Evolutionary conservation across 441 rosid species (phyloP), one percentile per base, ranked within the genome.

Genomic region (Flueggea neowawraea): DNA sequence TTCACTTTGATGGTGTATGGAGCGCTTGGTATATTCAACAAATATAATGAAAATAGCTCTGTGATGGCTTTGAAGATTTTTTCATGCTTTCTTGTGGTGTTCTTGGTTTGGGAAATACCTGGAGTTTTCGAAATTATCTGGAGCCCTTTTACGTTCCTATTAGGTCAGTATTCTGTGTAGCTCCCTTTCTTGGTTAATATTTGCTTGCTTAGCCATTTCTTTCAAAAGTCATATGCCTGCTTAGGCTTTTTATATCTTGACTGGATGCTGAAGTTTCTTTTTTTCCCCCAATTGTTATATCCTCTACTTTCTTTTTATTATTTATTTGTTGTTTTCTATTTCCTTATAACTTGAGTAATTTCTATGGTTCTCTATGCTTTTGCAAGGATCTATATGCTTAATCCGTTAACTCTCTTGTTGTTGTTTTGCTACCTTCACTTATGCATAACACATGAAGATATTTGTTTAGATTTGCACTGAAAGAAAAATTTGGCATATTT

Each of bases 1-100:
- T 95, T 90, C 82, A 95, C 98, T 33, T 54, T 95, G 13, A 95
- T 91, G 98, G 99, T 95, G 66, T 90, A 95, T 78, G 98, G 98
- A 62, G 91, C 95, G 68, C 91, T 95, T 61, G 99, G 98, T 53
- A 85, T 90, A 60, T 83, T 87, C 65, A 85, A 78, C 84, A 84
- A 86, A 79, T 81, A 91, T 65, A 95, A 95, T 58, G 99, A 95
- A 73, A 88, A 80, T 68, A 80, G 89, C 72, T 88, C 94, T 16
- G 98, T 90, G 64, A 95, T 95, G 93, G 82, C 89, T 65, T 53
- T 73, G 67, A 95, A 95, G 81, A 79, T 95, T 61, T 70, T 85
- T 67, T 79, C 90, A 59, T 90, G 96, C 85, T 91, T 95, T 77
- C 76, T 90, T 16, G 82, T 83, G 77, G 97, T 95, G 67, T 79